phyloP scores from a whole-genome alignment of 2,329 filamentous ascomycete genomes.

The Microascus cirrosus region DNA sequence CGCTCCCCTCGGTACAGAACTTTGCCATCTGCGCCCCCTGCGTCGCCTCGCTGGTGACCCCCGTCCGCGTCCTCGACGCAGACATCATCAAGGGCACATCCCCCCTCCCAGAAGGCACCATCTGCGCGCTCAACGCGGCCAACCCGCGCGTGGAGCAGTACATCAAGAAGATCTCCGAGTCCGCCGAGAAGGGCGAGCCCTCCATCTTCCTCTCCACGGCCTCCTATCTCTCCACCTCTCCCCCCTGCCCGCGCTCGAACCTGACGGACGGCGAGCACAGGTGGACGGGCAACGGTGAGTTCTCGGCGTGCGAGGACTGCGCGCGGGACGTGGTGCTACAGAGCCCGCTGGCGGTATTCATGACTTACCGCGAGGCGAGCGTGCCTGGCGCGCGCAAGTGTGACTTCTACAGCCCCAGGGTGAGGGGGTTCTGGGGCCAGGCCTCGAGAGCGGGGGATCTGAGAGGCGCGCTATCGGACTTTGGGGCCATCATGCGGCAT shows the following conservation, averaged over 20 bases:
- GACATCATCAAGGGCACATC: background rate
- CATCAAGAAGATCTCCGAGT: conserved; percentile 5
- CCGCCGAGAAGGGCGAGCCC: conserved; percentile 3
- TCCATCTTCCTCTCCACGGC: conserved; percentile 3
- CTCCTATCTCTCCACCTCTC: conserved; percentile 1
- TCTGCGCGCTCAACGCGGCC: conserved; percentile 3
- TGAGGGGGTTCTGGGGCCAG: conserved; percentile 3
- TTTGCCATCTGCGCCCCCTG: conserved; percentile 2
- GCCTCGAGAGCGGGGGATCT: background rate
- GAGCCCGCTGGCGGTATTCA: conserved; percentile 3
- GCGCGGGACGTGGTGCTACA: conserved; percentile 2
- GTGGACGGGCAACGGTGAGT: conserved; percentile 4
- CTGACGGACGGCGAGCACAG: background rate
- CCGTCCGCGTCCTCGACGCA: conserved; percentile 1
- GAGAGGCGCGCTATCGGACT: background rate
- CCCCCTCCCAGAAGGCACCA: background rate
- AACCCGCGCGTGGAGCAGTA: conserved; percentile 4
- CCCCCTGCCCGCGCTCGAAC: background rate
- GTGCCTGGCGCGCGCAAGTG: background rate
- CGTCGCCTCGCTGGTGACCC: background rate
- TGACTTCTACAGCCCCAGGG: conserved; percentile 2
- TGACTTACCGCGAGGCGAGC: conserved; percentile 3
- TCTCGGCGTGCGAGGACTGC: conserved; percentile 4
- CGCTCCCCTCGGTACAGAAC: conserved; percentile 1
- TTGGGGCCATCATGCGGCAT: conserved; percentile 3